These are phyloP conservation scores for Knoxia roxburghii DNA, from an alignment of 257 asterid genomes.

Conservation along the genomic window DNA sequence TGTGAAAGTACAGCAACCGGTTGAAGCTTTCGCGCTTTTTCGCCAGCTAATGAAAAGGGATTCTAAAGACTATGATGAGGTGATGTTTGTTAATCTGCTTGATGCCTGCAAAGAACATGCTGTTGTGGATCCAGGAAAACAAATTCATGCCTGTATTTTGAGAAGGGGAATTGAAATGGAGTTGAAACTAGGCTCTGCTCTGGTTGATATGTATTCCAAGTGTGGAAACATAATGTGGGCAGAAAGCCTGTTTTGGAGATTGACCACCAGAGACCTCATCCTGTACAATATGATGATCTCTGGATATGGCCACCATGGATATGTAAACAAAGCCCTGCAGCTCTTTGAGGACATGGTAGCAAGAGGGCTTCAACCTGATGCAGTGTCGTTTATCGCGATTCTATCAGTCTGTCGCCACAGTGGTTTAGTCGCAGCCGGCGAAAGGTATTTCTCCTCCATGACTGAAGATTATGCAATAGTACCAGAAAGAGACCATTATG, in stretches of 20 bases:
- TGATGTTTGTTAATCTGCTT: constrained; percentile 55
- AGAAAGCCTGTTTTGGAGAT: constrained; percentile 37
- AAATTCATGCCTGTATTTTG: constrained; percentile 61
- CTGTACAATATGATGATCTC: constrained; percentile 77
- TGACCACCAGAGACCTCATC: constrained; percentile 39
- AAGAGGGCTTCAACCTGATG: constrained; percentile 55
- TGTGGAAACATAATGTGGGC: constrained; percentile 65
- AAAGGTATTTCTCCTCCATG: constrained; percentile 64
- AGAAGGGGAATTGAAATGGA: constrained; percentile 41
- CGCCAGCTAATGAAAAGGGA: constrained; percentile 35
- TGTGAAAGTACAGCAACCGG: constrained; percentile 45
- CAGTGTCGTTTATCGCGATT: constrained; percentile 67
- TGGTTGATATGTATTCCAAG: constrained; percentile 83
- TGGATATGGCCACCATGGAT: constrained; percentile 84
- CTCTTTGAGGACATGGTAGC: constrained; percentile 56
- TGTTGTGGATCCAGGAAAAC: constrained; percentile 58
- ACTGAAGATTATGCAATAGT: constrained; percentile 41
- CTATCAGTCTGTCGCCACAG: constrained; percentile 84
- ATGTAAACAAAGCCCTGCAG: constrained; percentile 44
- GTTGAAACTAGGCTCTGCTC: constrained; percentile 47
- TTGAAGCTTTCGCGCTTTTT: constrained; percentile 66
- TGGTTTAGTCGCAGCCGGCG: constrained; percentile 65
- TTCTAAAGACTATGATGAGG: constrained; percentile 38
- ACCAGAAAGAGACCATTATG: constrained; percentile 80
- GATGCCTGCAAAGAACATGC: constrained; percentile 63